Conservation (phyloP, 2,329 filamentous ascomycete species). For the Fusarium succisae region DNA sequence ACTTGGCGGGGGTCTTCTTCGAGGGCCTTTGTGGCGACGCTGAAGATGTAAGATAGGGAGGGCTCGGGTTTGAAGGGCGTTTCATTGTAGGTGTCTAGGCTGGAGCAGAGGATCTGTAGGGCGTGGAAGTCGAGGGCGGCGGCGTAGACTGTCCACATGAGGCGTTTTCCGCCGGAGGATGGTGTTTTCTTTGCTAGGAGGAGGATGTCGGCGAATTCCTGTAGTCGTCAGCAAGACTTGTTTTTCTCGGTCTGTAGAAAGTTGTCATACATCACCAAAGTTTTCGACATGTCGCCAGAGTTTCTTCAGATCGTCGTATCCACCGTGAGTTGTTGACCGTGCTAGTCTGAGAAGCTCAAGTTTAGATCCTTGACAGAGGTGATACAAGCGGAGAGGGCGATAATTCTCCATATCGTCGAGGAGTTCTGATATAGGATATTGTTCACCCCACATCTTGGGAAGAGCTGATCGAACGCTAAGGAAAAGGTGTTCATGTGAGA, state of each 20-base stretch:
- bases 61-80: not conserved
- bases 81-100: not conserved
- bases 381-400: constrained; percentile 23
- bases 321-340: not conserved
- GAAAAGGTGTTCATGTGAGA: constrained; percentile 36
- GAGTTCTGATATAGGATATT: constrained; percentile 30
- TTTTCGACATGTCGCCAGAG: constrained; percentile 24
- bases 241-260: accelerated
- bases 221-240: not conserved
- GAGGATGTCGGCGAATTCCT: constrained; percentile 37
- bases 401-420: constrained; percentile 38
- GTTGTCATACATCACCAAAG: constrained; percentile 26
- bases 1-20: constrained; percentile 27
- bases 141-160: constrained; percentile 39
- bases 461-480: constrained; percentile 28
- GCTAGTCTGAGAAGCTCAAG: constrained; percentile 26
- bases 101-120: constrained; percentile 14
- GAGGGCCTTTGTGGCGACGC: constrained; percentile 30
- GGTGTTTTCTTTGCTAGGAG: constrained; percentile 1
- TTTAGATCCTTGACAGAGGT: constrained; percentile 34
- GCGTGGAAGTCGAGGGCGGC: constrained; percentile 34
- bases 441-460: constrained; percentile 35
- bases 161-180: constrained; percentile 23
- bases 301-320: not conserved
- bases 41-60: constrained; percentile 13